These are phyloP conservation scores for Talaromyces sp. DNA, from an alignment of 2,329 filamentous ascomycete genomes.

Conservation along the genomic window DNA sequence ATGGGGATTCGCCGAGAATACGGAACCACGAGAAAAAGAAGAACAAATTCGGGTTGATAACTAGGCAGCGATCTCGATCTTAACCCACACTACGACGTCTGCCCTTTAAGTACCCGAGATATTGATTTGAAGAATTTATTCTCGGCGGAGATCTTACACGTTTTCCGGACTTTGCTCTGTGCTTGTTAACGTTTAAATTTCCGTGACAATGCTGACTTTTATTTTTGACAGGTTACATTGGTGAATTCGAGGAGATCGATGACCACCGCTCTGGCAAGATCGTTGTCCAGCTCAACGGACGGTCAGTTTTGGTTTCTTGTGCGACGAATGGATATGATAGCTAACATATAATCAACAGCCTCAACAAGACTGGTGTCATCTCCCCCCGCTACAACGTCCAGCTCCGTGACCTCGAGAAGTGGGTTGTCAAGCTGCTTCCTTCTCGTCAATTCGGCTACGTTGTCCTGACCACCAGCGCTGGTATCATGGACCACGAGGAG, in stretches of 20 bases:
- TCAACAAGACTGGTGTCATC: conserved; percentile 99
- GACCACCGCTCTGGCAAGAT: conserved; percentile 99
- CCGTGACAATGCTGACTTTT: conserved; percentile 71
- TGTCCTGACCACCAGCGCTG: conserved; percentile 96
- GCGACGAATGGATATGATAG: conserved; percentile 1
- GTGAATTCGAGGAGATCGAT: conserved; percentile 98
- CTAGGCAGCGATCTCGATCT: conserved; percentile 89
- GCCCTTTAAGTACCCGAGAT: conserved; percentile 99
- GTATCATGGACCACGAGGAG: conserved; percentile 99
- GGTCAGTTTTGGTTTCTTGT: conserved; percentile 38
- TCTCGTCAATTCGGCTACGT: conserved; percentile 99
- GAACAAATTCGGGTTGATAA: conserved; percentile 89
- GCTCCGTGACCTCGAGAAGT: conserved; percentile 97
- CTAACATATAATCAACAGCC: conserved; percentile 33
- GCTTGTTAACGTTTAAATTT: conserved; percentile 90
- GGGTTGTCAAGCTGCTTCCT: conserved; percentile 97
- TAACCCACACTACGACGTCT: conserved; percentile 68
- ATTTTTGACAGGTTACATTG: conserved; percentile 75
- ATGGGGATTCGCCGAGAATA: neutral
- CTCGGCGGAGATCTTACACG: conserved; percentile 89
- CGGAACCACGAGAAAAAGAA: neutral
- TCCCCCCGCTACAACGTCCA: conserved; percentile 99
- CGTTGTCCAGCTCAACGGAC: conserved; percentile 98
- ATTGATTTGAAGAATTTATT: conserved; percentile 50
- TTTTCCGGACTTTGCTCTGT: conserved; percentile 63